Percentiles rank a stretch among this genome's conserved stretches.
phyloP scores from a whole-genome alignment of 1,139 yeast species.

The Nakaseomyces uthaithaninus region DNA sequence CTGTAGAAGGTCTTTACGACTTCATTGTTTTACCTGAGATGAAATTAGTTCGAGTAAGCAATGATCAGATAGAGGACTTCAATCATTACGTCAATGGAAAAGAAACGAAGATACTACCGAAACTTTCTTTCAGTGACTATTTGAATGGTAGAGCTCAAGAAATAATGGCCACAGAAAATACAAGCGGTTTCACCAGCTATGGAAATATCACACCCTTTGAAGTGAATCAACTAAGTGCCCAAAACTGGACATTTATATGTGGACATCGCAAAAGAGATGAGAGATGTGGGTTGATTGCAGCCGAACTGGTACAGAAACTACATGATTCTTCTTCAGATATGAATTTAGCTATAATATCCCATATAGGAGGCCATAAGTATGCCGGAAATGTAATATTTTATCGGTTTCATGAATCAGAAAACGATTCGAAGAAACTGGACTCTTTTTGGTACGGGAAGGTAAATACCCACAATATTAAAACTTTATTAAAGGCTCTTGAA shows the following conservation, averaged over 20 bases:
- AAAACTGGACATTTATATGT: slow-evolving; percentile 20
- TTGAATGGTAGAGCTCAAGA: slow-evolving; percentile 16
- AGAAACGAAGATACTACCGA: slow-evolving; percentile 6
- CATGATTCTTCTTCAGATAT: slow-evolving; percentile 7
- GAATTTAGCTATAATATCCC: slow-evolving; percentile 21
- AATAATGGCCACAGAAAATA: slow-evolving; percentile 9
- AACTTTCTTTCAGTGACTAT: slow-evolving; percentile 14
- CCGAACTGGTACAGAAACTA: slow-evolving; percentile 11
- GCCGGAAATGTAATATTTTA: slow-evolving; percentile 26
- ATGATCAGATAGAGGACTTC: slow-evolving; percentile 13
- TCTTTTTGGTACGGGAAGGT: slow-evolving; percentile 24
- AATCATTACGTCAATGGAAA: slow-evolving; percentile 19
- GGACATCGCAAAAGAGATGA: slow-evolving; percentile 25
- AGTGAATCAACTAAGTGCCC: too few relatives aligned
- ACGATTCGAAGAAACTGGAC: slow-evolving; percentile 12
- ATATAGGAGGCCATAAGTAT: slow-evolving; percentile 28
- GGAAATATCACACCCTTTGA: too few relatives aligned
- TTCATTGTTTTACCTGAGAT: slow-evolving; percentile 22
- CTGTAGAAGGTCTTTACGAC: slow-evolving; percentile 3
- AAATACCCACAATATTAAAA: slow-evolving; percentile 15
- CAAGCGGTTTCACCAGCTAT: too few relatives aligned
- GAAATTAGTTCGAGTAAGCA: slow-evolving; percentile 16
- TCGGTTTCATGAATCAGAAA: slow-evolving; percentile 9
- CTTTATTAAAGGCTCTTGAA: slow-evolving; percentile 12
- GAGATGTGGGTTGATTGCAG: slow-evolving; percentile 23